A percentile compares a stretch with the other conserved stretches of the same genome.
Conservation (phyloP, 495 filamentous ascomycete species). For the Penicillium angulare region DNA sequence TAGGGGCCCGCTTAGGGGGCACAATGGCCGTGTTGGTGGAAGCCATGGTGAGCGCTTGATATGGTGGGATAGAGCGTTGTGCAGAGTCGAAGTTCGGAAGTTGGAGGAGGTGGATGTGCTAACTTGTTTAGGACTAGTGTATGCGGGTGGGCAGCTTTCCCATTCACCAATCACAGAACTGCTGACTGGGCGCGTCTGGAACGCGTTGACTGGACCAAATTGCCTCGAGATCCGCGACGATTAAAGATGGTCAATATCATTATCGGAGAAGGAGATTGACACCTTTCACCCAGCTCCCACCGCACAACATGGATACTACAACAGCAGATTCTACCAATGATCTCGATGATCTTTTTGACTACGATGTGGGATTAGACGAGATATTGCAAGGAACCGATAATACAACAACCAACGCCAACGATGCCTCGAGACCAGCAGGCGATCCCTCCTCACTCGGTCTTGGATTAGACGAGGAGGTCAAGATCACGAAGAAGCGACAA, state of each 20-base stretch:
- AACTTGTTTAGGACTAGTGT: constrained; percentile 27
- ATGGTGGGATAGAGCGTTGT: constrained; percentile 16
- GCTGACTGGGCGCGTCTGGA: constrained; percentile 15
- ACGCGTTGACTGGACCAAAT: constrained; percentile 13
- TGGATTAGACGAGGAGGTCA: constrained; percentile 85
- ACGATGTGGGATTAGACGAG: constrained; percentile 59
- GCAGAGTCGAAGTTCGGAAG: constrained; percentile 28
- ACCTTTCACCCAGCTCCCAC: background rate
- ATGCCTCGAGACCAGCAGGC: constrained; percentile 31
- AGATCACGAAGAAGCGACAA: constrained; percentile 69
- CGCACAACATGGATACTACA: constrained; percentile 4
- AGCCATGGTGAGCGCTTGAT: constrained; percentile 51
- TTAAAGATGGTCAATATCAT: too few species aligned
- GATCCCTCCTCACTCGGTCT: constrained; percentile 40
- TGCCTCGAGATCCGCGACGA: constrained; percentile 1
- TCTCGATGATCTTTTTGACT: constrained; percentile 67
- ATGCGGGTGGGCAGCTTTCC: constrained; percentile 7
- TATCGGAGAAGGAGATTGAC: too few species aligned
- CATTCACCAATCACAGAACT: constrained; percentile 9
- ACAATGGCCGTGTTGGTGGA: constrained; percentile 59
- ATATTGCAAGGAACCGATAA: constrained; percentile 42
- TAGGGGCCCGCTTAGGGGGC: constrained; percentile 70
- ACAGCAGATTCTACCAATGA: constrained; percentile 21
- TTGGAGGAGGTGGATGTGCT: constrained; percentile 23
- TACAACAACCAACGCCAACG: constrained; percentile 19